These are phyloP conservation scores for Botrytis porri DNA, from an alignment of 2,329 filamentous ascomycete species.

Conservation along the genomic window DNA sequence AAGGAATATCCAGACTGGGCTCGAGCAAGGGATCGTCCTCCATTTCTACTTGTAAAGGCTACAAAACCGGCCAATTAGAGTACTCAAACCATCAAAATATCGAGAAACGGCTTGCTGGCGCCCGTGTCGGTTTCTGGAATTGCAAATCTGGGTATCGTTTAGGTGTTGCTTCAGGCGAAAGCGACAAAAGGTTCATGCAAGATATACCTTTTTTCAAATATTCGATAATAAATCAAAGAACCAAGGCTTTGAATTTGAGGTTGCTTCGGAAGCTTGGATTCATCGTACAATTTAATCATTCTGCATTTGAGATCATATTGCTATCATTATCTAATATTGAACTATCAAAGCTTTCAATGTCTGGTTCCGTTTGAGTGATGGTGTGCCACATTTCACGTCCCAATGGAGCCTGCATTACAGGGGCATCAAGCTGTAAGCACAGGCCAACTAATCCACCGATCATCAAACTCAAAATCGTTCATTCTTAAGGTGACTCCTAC, in stretches of 20 bases:
- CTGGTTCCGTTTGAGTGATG: not conserved
- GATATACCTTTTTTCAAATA: not conserved
- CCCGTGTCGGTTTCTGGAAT: not conserved
- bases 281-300: not conserved
- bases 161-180: not conserved
- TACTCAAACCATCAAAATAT: too few relatives aligned
- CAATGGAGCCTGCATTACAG: not conserved
- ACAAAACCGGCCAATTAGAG: not conserved
- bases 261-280: rapidly evolving
- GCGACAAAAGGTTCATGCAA: not conserved
- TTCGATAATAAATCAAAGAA: not conserved
- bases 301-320: not conserved
- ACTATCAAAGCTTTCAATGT: not conserved
- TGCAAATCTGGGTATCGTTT: not conserved
- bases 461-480: not conserved
- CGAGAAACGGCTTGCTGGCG: not conserved
- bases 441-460: constrained; percentile 37
- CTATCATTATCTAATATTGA: not conserved
- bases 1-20: constrained; percentile 37
- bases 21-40: not conserved
- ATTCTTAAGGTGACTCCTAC: not conserved
- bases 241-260: not conserved
- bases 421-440: constrained; percentile 6
- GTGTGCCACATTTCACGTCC: not conserved
- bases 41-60: not conserved